Percentiles rank a stretch among this genome's conserved stretches.
Evolutionary conservation across 1,284 basidiomycete species (phyloP).

Genomic region (Marasmius oreades): DNA sequence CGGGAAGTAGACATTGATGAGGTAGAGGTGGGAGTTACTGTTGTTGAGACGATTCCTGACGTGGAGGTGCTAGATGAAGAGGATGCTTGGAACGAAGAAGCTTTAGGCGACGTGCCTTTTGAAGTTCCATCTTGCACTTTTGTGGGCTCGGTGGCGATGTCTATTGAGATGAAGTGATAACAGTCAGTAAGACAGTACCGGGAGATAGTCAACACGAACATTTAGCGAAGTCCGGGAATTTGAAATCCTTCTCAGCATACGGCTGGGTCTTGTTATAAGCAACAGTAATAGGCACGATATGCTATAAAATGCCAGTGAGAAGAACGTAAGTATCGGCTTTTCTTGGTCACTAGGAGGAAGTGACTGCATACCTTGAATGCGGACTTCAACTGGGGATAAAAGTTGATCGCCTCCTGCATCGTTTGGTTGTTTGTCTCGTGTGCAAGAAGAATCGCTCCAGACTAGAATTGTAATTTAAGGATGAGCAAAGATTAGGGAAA

Average conservation of each 20-base stretch:
- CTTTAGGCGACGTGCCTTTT: no score
- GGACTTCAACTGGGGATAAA: conserved; percentile 28
- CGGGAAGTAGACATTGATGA: no score
- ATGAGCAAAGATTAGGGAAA: neutral
- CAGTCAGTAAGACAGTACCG: no score
- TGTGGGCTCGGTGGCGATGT: no score
- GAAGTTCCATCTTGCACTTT: no score
- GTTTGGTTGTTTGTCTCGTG: conserved; percentile 26
- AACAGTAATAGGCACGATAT: conserved; percentile 48
- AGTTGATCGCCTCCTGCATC: conserved; percentile 23
- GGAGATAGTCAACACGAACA: conserved; percentile 35
- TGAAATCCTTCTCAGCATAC: conserved; percentile 41
- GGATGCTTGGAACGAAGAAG: no score
- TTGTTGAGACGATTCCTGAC: no score
- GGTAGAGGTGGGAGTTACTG: no score
- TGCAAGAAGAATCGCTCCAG: conserved; percentile 43
- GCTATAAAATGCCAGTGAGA: conserved; percentile 20
- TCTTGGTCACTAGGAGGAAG: neutral
- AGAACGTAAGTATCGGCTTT: neutral
- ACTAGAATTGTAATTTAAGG: conserved; percentile 22
- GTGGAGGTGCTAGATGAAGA: no score
- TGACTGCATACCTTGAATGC: conserved; percentile 33
- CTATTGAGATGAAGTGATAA: no score
- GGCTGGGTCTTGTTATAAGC: conserved; percentile 43
- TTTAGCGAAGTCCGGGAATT: conserved; percentile 39